A percentile compares a stretch with the other conserved stretches of the same genome.
These are phyloP conservation scores for Mycena olivaceomarginata DNA, from an alignment of 768 basidiomycete species.

Conservation along the genomic window DNA sequence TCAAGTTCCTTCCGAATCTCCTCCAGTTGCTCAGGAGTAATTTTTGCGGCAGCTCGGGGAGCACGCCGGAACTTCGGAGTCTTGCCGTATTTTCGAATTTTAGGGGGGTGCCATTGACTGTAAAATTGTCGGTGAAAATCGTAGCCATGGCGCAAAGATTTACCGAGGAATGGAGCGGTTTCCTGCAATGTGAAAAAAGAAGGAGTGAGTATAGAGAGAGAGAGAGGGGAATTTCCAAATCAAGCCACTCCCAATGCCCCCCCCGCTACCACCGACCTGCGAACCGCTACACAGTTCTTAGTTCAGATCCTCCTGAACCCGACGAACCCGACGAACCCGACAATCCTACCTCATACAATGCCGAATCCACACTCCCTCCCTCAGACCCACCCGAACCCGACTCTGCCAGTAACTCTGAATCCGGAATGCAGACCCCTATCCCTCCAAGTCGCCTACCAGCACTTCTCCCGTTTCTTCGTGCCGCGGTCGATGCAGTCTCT, in stretches of 20 bases:
- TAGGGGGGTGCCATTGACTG: no score
- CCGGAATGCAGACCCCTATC: not conserved
- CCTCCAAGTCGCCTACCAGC: not conserved
- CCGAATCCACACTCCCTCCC: no score
- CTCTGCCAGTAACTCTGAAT: conserved; percentile 6
- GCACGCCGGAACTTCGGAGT: not conserved
- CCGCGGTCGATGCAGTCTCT: not conserved
- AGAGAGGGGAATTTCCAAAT: no score
- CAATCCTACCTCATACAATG: no score
- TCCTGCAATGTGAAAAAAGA: no score
- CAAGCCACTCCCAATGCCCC: not conserved
- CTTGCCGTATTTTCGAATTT: conserved; percentile 1
- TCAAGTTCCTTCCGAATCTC: conserved; percentile 30
- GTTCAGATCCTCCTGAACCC: not conserved
- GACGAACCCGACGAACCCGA: no score
- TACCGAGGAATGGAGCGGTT: no score
- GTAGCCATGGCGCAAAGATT: no score
- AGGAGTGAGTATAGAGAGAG: no score
- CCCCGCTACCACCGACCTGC: not conserved
- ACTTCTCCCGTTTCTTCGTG: no score
- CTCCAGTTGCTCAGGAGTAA: not conserved
- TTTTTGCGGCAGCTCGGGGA: no score
- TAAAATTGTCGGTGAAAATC: no score
- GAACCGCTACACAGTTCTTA: not conserved
- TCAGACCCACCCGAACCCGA: not conserved